Evolutionary conservation across 305 asterid species (phyloP).

Genomic region (Rubia peregrina): DNA sequence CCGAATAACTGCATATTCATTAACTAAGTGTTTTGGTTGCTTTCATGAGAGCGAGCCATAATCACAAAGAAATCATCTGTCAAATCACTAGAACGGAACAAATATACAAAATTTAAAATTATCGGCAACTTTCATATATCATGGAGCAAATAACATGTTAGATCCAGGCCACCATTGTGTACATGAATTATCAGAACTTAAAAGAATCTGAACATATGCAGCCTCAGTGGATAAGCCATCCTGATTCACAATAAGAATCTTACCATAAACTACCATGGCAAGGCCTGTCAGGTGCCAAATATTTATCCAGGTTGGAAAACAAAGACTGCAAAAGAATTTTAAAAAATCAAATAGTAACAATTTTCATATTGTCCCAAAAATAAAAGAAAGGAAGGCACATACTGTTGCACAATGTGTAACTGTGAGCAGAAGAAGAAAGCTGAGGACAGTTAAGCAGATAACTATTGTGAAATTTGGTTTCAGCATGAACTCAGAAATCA

Average conservation of each 20-base stretch:
- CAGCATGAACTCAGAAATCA: not conserved
- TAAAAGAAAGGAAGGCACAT: not conserved
- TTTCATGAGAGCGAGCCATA: not conserved
- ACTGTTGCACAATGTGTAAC: not conserved
- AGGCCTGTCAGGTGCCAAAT: constrained; percentile 76
- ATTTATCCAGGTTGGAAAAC: constrained; percentile 70
- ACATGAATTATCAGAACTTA: not conserved
- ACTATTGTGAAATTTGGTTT: not conserved
- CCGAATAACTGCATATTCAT: not conserved
- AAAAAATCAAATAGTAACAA: not conserved
- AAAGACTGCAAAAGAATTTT: constrained; percentile 44
- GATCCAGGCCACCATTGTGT: not conserved
- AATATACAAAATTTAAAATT: too few species aligned
- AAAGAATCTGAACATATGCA: not conserved
- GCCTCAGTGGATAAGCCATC: not conserved
- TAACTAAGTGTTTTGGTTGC: not conserved
- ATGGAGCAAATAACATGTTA: not conserved
- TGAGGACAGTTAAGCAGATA: not conserved
- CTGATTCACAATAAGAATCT: constrained; percentile 20
- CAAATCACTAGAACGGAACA: not conserved
- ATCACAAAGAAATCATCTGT: not conserved
- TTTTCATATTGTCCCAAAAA: not conserved
- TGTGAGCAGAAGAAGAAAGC: not conserved
- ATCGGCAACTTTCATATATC: not conserved
- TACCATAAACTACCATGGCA: constrained; percentile 88